Conservation (phyloP, 352 stramenopile species). For the Hyaloperonospora arabidopsidis region DNA sequence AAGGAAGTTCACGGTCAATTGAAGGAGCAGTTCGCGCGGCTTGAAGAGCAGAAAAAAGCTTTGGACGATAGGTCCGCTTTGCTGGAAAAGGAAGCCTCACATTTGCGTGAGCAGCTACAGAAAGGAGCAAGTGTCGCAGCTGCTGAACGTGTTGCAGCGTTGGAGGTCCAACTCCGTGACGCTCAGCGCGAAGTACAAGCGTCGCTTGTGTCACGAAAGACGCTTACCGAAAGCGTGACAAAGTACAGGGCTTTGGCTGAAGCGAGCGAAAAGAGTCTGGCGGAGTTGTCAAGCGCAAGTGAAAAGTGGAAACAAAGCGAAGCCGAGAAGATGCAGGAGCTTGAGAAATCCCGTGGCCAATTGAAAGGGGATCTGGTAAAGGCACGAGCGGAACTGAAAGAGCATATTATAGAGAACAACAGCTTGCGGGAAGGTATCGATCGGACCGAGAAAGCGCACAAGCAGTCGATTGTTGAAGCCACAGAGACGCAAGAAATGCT, state of each 20-base stretch:
- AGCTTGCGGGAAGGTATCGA: conserved; percentile 66
- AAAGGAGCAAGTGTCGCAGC: conserved; percentile 57
- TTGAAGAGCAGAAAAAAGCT: conserved; percentile 47
- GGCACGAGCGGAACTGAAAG: conserved; percentile 42
- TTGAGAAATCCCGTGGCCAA: conserved; percentile 33
- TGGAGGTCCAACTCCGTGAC: conserved; percentile 58
- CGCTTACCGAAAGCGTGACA: conserved; percentile 46
- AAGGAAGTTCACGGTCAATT: conserved; percentile 29
- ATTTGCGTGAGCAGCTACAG: conserved; percentile 47
- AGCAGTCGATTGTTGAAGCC: conserved; percentile 31
- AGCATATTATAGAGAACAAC: conserved; percentile 52
- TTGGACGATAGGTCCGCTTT: conserved; percentile 35
- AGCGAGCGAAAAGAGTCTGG: conserved; percentile 62
- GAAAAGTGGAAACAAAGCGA: conserved; percentile 54
- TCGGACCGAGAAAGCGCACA: conserved; percentile 28
- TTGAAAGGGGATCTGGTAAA: conserved; percentile 42
- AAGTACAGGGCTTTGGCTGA: conserved; percentile 75
- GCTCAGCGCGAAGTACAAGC: conserved; percentile 52
- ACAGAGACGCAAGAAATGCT: conserved; percentile 42
- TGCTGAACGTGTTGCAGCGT: conserved; percentile 45
- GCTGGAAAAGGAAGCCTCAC: conserved; percentile 51
- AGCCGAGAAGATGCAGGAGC: conserved; percentile 37
- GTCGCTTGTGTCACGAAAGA: conserved; percentile 50
- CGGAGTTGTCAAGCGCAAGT: conserved; percentile 51
- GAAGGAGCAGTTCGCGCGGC: conserved; percentile 39